Evolutionary conservation across 2,329 filamentous ascomycete species (phyloP), one percentile per base, ranked within the genome.

Genomic region (Dendrostoma leiphaemia): DNA sequence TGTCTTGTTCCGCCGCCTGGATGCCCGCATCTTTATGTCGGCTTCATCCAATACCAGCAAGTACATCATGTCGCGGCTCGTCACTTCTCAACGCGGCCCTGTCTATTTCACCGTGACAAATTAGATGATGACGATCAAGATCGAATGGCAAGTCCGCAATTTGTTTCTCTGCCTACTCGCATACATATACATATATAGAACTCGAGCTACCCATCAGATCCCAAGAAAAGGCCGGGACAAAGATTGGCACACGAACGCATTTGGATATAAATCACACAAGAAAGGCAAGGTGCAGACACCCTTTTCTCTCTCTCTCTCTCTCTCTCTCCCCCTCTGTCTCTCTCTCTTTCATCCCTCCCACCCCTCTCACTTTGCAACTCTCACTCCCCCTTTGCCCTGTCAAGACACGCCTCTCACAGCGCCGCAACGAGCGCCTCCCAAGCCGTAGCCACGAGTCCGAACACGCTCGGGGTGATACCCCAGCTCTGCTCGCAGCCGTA

Each of bases 401-500:
- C 23, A n/a, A 34, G 8, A 19, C 28, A 9, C 21, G 26, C 43
- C n/a, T 44, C 23, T 56, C 23, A 44, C 53, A 41, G 17, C 1
- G 37, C 37, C 12, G 37, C 23, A 32, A 23, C 48, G 19, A 51
- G 48, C 3, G 28, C 28, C 37, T 51, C 48, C 53, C 49, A 56
- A 29, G 46, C 51, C 15, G 28, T 38, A 24, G 23, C 48, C 9
- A 50, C 45, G 31, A 26, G 38, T 3, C 63, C 63, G 68, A 83
- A 82, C 66, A 79, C 73, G 54, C 74, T 65, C 55, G 74, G 73
- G 68, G 83, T 85, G 17, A 51, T 51, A 60, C 91, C 90, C 83
- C 90, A 97, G 79, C 80, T 78, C 74, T 86, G 84, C 85, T 97
- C 92, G 64, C 91, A 90, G 58, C 74, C 74, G 72, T 85, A 90